These are phyloP conservation scores for Aciculoconidium aculeatum DNA, from an alignment of 805 yeast species.

Conservation along the genomic window DNA sequence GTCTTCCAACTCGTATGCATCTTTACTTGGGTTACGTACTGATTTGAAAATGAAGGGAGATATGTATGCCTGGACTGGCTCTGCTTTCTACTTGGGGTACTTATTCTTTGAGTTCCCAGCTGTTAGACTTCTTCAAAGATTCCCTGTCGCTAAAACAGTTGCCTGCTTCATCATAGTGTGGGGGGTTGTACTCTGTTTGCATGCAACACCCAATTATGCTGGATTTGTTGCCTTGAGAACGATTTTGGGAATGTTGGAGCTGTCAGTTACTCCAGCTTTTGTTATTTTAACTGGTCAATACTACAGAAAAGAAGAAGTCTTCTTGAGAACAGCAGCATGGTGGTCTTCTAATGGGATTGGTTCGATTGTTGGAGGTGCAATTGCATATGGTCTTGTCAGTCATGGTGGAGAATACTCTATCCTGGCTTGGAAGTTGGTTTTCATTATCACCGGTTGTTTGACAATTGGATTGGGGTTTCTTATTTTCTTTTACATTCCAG, in stretches of 20 bases:
- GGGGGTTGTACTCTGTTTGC: conserved; percentile 18
- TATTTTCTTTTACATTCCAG: conserved; percentile 26
- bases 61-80: conserved; percentile 38
- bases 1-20: conserved; percentile 43
- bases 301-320: conserved; percentile 37
- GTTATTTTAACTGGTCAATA: conserved; percentile 53
- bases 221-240: conserved; percentile 45
- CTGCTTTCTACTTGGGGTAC: conserved; percentile 50
- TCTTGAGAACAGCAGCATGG: conserved; percentile 21
- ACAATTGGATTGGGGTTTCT: conserved; percentile 29
- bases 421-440: conserved; percentile 37
- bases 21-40: conserved; percentile 44
- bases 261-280: conserved; percentile 52
- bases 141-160: conserved; percentile 46
- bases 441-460: conserved; percentile 37
- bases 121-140: conserved; percentile 42
- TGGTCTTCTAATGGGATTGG: conserved; percentile 24
- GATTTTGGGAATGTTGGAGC: conserved; percentile 47
- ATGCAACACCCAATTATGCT: conserved; percentile 25
- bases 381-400: conserved; percentile 15
- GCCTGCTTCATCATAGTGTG: not conserved
- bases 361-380: conserved; percentile 13
- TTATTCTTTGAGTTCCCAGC: conserved; percentile 50
- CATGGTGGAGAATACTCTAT: conserved; percentile 10
- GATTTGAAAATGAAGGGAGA: conserved; percentile 41